These are phyloP conservation scores for Solanum chilense DNA, from an alignment of 257 asterid genomes.

Conservation along the genomic window DNA sequence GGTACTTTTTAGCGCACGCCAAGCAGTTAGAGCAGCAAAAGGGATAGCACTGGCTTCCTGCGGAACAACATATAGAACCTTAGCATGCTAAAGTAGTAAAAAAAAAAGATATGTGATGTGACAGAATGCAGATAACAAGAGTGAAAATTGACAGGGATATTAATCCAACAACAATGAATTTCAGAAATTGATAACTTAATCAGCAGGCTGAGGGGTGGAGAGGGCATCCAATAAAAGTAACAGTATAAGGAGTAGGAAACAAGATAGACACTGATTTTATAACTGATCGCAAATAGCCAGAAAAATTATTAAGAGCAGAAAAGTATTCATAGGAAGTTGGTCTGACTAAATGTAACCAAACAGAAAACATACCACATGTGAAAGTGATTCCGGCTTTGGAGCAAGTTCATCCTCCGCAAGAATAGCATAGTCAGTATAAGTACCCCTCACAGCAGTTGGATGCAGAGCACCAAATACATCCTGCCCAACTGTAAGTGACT, in stretches of 20 bases:
- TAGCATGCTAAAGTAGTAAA: background rate
- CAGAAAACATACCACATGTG: slow-evolving; percentile 60
- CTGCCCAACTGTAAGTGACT: slow-evolving; percentile 63
- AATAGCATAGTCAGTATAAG: slow-evolving; percentile 82
- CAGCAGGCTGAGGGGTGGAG: background rate
- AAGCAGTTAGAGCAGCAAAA: slow-evolving; percentile 96
- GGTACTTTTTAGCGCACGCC: slow-evolving; percentile 92
- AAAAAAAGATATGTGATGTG: background rate
- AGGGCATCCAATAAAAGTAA: background rate
- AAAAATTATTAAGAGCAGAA: background rate
- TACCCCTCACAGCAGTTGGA: slow-evolving; percentile 98
- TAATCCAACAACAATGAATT: background rate
- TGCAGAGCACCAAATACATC: slow-evolving; percentile 97
- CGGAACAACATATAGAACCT: background rate
- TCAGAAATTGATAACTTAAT: background rate
- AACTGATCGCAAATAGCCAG: background rate
- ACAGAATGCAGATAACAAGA: background rate
- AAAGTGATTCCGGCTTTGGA: slow-evolving; percentile 61
- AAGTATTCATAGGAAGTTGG: background rate
- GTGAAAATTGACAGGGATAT: background rate
- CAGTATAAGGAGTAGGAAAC: background rate
- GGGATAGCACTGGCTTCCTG: slow-evolving; percentile 99
- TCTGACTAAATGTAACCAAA: background rate
- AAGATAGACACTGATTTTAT: background rate
- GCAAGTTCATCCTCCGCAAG: slow-evolving; percentile 79